phyloP scores from a whole-genome alignment of 2,329 filamentous ascomycete species.

The Berkeleyomyces basicola region DNA sequence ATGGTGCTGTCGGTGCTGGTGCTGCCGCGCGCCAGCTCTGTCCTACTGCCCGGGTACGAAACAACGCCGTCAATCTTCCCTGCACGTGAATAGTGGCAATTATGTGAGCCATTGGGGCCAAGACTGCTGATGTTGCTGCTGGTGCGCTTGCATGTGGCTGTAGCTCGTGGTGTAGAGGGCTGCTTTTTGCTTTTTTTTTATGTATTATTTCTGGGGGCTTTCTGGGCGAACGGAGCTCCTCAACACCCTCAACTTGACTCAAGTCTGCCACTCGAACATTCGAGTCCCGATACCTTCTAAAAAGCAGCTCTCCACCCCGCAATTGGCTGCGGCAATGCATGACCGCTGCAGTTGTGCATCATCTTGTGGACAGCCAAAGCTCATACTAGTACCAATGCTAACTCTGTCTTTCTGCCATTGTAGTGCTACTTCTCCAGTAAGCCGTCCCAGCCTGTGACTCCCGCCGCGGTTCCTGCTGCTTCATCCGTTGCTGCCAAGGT shows the following conservation, averaged over 20 bases:
- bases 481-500: constrained; percentile 25
- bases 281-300: background rate
- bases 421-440: constrained; percentile 42
- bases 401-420: background rate
- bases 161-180: background rate
- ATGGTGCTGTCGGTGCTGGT: constrained; percentile 28
- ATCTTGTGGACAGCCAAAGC: background rate
- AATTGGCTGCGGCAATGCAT: background rate
- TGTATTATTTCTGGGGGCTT: background rate
- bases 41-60: constrained; percentile 11
- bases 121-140: background rate
- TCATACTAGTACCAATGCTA: background rate
- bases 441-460: constrained; percentile 26
- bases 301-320: background rate
- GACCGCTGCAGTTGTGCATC: background rate
- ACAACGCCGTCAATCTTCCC: background rate
- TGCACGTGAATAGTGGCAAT: background rate
- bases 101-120: background rate
- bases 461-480: constrained; percentile 27
- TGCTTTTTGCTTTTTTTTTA: background rate
- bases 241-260: background rate
- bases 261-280: background rate
- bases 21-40: constrained; percentile 18
- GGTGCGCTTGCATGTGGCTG: background rate
- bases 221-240: background rate